These are phyloP conservation scores for Rubus idaeus DNA, from an alignment of 306 rosid genomes.

Conservation along the genomic window DNA sequence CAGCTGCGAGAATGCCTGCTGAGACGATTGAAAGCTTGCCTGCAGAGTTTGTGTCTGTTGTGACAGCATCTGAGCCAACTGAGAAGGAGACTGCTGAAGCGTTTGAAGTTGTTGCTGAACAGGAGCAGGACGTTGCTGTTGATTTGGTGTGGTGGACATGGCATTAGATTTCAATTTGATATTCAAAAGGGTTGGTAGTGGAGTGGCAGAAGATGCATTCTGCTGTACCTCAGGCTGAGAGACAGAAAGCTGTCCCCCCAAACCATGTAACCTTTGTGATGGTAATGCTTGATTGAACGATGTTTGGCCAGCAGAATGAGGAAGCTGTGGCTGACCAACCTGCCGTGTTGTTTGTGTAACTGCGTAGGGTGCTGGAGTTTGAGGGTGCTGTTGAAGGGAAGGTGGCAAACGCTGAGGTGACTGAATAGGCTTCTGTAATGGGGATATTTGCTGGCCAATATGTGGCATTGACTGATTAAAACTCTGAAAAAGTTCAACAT, in stretches of 20 bases:
- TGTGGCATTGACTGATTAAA: slow-evolving; percentile 57
- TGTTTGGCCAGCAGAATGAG: slow-evolving; percentile 55
- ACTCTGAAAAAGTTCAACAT: slow-evolving; percentile 43
- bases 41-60: slow-evolving; percentile 88
- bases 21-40: slow-evolving; percentile 95
- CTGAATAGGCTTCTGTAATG: slow-evolving; percentile 58
- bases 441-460: slow-evolving; percentile 58
- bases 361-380: slow-evolving; percentile 51
- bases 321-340: slow-evolving; percentile 60
- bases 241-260: slow-evolving; percentile 48
- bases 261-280: slow-evolving; percentile 50
- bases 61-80: slow-evolving; percentile 84
- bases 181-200: slow-evolving; percentile 49
- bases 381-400: slow-evolving; percentile 52
- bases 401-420: slow-evolving; percentile 76
- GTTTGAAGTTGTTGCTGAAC: slow-evolving; percentile 58
- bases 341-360: slow-evolving; percentile 47
- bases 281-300: slow-evolving; percentile 38
- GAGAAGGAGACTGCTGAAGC: slow-evolving; percentile 76
- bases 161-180: slow-evolving; percentile 45
- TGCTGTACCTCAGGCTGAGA: slow-evolving; percentile 68
- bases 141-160: slow-evolving; percentile 38
- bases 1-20: slow-evolving; percentile 91
- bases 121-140: slow-evolving; percentile 49
- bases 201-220: slow-evolving; percentile 44